phyloP scores from a whole-genome alignment of 805 yeast species.

The Zygosaccharomyces pseudorouxii region DNA sequence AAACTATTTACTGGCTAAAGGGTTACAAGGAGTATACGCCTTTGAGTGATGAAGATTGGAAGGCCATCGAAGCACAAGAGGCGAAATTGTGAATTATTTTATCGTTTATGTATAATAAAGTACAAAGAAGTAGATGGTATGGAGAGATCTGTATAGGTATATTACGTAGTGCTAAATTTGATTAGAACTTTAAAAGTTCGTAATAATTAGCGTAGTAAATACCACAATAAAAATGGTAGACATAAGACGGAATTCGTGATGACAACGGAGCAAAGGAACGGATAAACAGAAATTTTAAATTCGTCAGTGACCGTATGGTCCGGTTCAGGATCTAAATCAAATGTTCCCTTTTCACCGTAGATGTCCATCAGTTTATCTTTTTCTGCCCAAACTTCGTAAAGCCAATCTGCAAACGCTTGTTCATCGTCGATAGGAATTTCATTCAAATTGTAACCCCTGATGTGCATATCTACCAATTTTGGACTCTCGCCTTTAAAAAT shows the following conservation, averaged over 20 bases:
- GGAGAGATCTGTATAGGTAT: neutral
- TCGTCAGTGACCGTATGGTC: constrained; percentile 19
- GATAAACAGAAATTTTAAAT: constrained; percentile 20
- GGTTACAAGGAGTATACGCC: constrained; percentile 46
- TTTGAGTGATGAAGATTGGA: constrained; percentile 58
- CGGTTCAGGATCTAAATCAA: constrained; percentile 30
- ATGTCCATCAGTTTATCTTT: constrained; percentile 70
- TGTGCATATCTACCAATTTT: constrained; percentile 53
- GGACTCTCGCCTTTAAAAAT: constrained; percentile 75
- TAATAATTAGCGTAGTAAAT: neutral
- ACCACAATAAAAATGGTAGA: constrained; percentile 16
- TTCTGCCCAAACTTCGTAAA: constrained; percentile 63
- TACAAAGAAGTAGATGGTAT: neutral
- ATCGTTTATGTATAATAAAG: neutral
- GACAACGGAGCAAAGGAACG: constrained; percentile 7
- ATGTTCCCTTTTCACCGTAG: constrained; percentile 54
- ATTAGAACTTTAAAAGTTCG: neutral
- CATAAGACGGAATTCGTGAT: constrained; percentile 13
- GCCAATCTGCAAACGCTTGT: constrained; percentile 72
- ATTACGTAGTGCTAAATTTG: neutral
- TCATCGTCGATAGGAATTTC: constrained; percentile 60
- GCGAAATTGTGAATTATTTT: constrained; percentile 21
- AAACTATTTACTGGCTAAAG: constrained; percentile 67
- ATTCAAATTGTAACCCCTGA: constrained; percentile 50
- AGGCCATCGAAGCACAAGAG: constrained; percentile 28